phyloP scores from a whole-genome alignment of 352 stramenopile species.

The Globisporangium splendens region DNA sequence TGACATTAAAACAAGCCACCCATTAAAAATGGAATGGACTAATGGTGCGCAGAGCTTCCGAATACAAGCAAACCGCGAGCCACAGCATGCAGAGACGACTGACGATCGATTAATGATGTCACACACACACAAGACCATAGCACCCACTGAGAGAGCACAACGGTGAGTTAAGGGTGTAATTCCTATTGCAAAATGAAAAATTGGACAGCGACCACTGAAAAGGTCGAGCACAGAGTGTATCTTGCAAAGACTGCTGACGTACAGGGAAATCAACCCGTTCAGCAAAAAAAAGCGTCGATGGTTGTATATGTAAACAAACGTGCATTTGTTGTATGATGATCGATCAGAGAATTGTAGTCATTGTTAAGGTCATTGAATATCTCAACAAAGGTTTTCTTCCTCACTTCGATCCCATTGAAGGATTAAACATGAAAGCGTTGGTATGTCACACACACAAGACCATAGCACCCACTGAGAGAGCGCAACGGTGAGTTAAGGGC shows the following conservation, averaged over 20 bases:
- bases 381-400: slow-evolving; percentile 73
- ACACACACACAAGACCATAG: slow-evolving; percentile 82
- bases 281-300: too few relatives aligned
- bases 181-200: slow-evolving; percentile 80
- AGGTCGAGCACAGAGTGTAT: slow-evolving; percentile 88
- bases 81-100: too few relatives aligned
- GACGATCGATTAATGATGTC: slow-evolving; percentile 23
- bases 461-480: slow-evolving; percentile 56
- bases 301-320: neutral
- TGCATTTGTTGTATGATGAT: too few relatives aligned
- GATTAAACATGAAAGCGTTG: neutral
- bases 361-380: slow-evolving; percentile 66
- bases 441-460: slow-evolving; percentile 78
- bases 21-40: too few relatives aligned
- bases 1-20: too few relatives aligned
- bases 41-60: too few relatives aligned
- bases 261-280: too few relatives aligned
- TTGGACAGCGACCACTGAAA: slow-evolving; percentile 72
- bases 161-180: slow-evolving; percentile 74
- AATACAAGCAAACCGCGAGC: too few relatives aligned
- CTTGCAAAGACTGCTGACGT: slow-evolving; percentile 31
- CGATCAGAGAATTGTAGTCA: slow-evolving; percentile 91
- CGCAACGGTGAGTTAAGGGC: slow-evolving; percentile 72
- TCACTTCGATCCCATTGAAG: slow-evolving; percentile 52
- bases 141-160: slow-evolving; percentile 46